phyloP scores from a whole-genome alignment of 352 stramenopile species.

The Blastocystis sp. region DNA sequence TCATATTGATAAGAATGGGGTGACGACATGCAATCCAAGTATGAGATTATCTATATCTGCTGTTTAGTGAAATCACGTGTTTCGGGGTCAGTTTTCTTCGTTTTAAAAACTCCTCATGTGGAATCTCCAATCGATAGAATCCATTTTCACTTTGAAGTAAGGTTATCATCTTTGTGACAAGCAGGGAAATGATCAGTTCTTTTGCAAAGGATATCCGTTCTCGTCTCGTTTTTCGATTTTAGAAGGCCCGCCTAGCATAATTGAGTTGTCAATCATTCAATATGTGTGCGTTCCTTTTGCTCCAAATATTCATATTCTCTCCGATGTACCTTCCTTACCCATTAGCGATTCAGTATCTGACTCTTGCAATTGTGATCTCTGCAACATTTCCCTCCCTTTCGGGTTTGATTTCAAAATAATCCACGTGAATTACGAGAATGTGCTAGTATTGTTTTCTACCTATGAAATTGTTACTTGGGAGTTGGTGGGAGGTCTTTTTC shows the following conservation, averaged over 20 bases:
- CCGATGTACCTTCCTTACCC: not conserved
- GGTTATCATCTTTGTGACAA: not conserved
- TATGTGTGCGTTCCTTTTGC: not conserved
- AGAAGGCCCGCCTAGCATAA: not conserved
- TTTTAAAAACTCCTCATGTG: not conserved
- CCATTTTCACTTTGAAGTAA: slow-evolving; percentile 1
- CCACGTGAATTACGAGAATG: not conserved
- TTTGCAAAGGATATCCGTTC: not conserved
- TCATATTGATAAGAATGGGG: not conserved
- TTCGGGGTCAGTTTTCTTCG: not conserved
- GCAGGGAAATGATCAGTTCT: not conserved
- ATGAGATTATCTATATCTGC: not conserved
- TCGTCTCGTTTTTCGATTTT: not conserved
- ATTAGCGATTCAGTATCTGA: not conserved
- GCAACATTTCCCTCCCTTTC: not conserved
- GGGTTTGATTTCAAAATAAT: not conserved
- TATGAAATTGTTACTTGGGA: not conserved
- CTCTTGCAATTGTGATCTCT: not conserved
- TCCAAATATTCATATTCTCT: not conserved
- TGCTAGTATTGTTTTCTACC: not conserved
- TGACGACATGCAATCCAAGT: not conserved
- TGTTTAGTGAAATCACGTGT: not conserved
- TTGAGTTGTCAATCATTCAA: not conserved
- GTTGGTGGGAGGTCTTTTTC: not conserved
- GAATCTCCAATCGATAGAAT: not conserved